Conservation (phyloP, 768 basidiomycete genomes). For the Hygrocybe coccinea region DNA sequence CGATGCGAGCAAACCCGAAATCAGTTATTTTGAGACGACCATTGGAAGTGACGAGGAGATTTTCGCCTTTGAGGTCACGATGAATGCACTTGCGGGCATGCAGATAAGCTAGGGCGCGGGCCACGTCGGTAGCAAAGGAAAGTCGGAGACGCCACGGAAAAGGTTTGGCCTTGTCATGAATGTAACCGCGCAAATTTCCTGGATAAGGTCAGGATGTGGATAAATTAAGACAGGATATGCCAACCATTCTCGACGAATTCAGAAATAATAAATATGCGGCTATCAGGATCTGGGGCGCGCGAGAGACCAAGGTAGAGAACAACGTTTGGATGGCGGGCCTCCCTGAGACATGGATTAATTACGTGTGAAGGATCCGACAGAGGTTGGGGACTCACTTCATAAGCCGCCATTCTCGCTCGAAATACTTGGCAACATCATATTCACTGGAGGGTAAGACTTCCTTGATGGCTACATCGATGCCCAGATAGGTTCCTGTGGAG, state of each 20-base stretch:
- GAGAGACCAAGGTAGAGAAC: constrained; percentile 90
- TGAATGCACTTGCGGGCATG: constrained; percentile 89
- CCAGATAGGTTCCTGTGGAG: constrained; percentile 73
- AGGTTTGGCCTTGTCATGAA: constrained; percentile 75
- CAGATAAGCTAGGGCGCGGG: constrained; percentile 93
- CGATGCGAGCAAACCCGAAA: constrained; percentile 95
- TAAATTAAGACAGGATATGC: not conserved
- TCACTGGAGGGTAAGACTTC: constrained; percentile 88
- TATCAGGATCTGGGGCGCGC: constrained; percentile 68
- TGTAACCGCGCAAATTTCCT: constrained; percentile 83
- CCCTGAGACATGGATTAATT: constrained; percentile 34
- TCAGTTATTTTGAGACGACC: constrained; percentile 97
- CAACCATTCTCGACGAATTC: constrained; percentile 82
- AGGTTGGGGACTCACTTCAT: constrained; percentile 57
- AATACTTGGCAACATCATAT: constrained; percentile 96
- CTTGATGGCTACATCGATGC: constrained; percentile 94
- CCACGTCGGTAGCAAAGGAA: constrained; percentile 91
- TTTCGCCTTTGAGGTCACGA: constrained; percentile 95
- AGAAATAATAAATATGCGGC: constrained; percentile 89
- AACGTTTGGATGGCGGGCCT: constrained; percentile 88
- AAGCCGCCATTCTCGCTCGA: constrained; percentile 96
- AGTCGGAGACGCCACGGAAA: constrained; percentile 93
- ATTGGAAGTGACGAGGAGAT: constrained; percentile 90
- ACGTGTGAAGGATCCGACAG: constrained; percentile 12
- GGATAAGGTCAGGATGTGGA: not conserved